These are phyloP conservation scores for Jaenimonas drosophilae DNA, from an alignment of 208 protist species.

Conservation along the genomic window DNA sequence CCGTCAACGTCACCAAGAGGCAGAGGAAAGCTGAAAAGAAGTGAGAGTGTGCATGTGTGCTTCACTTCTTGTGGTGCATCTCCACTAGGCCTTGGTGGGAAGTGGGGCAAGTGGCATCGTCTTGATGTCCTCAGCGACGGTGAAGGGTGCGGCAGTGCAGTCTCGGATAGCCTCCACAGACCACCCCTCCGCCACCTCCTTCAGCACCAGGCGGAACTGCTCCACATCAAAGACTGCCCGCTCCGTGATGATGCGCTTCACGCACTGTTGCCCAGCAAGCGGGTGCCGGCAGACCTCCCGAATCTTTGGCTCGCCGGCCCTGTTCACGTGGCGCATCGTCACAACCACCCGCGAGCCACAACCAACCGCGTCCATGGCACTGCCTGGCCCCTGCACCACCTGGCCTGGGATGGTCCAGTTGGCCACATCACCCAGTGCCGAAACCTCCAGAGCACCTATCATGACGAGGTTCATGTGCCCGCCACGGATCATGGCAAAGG, in stretches of 20 bases:
- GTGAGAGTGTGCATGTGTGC: too few species aligned
- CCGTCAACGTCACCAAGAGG: too few species aligned
- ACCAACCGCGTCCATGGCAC: slow-evolving; percentile 95
- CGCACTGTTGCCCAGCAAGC: slow-evolving; percentile 86
- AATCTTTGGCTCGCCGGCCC: slow-evolving; percentile 93
- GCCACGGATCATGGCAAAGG: slow-evolving; percentile 97
- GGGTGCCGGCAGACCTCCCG: slow-evolving; percentile 88
- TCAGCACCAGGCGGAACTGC: slow-evolving; percentile 69
- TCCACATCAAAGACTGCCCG: slow-evolving; percentile 95
- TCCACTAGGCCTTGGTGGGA: neutral
- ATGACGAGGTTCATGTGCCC: slow-evolving; percentile 96
- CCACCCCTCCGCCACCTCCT: slow-evolving; percentile 88
- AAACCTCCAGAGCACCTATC: slow-evolving; percentile 94
- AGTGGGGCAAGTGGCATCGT: slow-evolving; percentile 61
- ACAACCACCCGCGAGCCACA: slow-evolving; percentile 92
- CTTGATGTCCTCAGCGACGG: slow-evolving; percentile 55
- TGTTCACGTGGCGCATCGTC: slow-evolving; percentile 94
- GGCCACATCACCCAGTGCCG: slow-evolving; percentile 91
- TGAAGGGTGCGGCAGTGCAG: slow-evolving; percentile 66
- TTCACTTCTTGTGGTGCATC: too few species aligned
- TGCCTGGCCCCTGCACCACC: slow-evolving; percentile 96
- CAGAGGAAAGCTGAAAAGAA: too few species aligned
- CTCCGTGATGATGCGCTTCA: slow-evolving; percentile 96
- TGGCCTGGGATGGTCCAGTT: slow-evolving; percentile 98
- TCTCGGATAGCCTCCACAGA: slow-evolving; percentile 90